These are phyloP conservation scores for Aspergillus sp. DNA, from an alignment of 2,329 filamentous ascomycete genomes.

Conservation along the genomic window DNA sequence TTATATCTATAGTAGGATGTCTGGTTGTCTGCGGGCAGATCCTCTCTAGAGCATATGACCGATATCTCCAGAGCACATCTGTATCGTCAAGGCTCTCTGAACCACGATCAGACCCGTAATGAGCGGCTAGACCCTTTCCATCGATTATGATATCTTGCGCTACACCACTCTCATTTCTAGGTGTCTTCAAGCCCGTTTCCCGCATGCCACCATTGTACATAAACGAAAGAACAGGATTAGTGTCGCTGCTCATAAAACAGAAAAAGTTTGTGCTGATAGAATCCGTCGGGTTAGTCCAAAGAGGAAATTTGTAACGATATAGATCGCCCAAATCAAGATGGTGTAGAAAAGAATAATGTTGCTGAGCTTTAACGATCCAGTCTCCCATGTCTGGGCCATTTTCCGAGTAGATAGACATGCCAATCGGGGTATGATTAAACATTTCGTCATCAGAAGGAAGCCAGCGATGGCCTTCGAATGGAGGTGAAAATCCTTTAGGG, in stretches of 20 bases:
- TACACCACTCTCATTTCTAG: slow-evolving; percentile 21
- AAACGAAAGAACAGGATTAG: slow-evolving; percentile 42
- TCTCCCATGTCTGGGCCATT: slow-evolving; percentile 46
- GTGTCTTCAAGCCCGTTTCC: slow-evolving; percentile 39
- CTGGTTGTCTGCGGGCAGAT: slow-evolving; percentile 41
- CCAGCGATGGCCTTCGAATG: slow-evolving; percentile 50
- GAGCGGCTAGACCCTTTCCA: slow-evolving; percentile 54
- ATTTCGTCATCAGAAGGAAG: slow-evolving; percentile 41
- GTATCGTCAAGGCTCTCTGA: slow-evolving; percentile 50
- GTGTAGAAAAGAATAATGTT: slow-evolving; percentile 48
- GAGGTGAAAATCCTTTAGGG: slow-evolving; percentile 26
- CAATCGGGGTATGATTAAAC: slow-evolving; percentile 49
- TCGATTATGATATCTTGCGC: slow-evolving; percentile 48
- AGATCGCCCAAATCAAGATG: slow-evolving; percentile 51
- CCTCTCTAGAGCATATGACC: slow-evolving; percentile 53
- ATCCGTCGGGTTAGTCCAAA: slow-evolving; percentile 49
- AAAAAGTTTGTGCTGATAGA: slow-evolving; percentile 57
- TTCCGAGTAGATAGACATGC: slow-evolving; percentile 48
- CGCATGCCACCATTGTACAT: slow-evolving; percentile 46
- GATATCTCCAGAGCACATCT: slow-evolving; percentile 56
- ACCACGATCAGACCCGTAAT: slow-evolving; percentile 51
- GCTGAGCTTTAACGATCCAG: slow-evolving; percentile 52
- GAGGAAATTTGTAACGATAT: slow-evolving; percentile 49
- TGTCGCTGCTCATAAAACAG: slow-evolving; percentile 54
- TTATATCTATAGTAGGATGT: background rate